Evolutionary conservation across 2,329 filamentous ascomycete species (phyloP).

Genomic region (Diplodia intermedia): DNA sequence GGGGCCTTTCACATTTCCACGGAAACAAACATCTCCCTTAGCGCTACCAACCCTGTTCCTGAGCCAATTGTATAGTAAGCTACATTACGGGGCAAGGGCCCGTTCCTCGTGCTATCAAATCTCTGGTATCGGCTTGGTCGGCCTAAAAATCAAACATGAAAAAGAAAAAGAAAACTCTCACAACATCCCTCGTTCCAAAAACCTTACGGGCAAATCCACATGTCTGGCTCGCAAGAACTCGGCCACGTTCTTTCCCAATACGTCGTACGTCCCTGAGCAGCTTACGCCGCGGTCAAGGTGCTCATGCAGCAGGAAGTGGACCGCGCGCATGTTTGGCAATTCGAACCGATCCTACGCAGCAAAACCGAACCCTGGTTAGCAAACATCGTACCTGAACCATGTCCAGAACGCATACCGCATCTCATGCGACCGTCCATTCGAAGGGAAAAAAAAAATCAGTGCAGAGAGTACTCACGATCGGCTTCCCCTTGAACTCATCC

Average conservation of each 20-base stretch:
- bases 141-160: too few relatives aligned
- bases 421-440: neutral
- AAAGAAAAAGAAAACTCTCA: constrained; percentile 31
- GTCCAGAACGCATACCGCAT: neutral
- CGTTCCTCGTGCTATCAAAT: neutral
- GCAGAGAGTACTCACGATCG: constrained; percentile 26
- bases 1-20: neutral
- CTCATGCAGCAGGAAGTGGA: constrained; percentile 56
- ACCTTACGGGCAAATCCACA: constrained; percentile 55
- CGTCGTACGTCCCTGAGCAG: constrained; percentile 54
- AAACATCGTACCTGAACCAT: neutral
- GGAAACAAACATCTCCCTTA: neutral
- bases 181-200: constrained; percentile 51
- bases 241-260: constrained; percentile 55
- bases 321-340: constrained; percentile 48
- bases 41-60: neutral
- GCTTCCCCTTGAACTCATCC: constrained; percentile 41
- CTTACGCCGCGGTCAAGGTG: constrained; percentile 56
- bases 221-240: constrained; percentile 56
- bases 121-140: neutral
- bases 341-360: constrained; percentile 45
- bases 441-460: neutral
- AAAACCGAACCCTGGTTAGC: neutral
- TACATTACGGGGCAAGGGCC: neutral
- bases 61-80: neutral